These are phyloP conservation scores for Myxozyma monticola DNA, from an alignment of 805 yeast species.

Conservation along the genomic window DNA sequence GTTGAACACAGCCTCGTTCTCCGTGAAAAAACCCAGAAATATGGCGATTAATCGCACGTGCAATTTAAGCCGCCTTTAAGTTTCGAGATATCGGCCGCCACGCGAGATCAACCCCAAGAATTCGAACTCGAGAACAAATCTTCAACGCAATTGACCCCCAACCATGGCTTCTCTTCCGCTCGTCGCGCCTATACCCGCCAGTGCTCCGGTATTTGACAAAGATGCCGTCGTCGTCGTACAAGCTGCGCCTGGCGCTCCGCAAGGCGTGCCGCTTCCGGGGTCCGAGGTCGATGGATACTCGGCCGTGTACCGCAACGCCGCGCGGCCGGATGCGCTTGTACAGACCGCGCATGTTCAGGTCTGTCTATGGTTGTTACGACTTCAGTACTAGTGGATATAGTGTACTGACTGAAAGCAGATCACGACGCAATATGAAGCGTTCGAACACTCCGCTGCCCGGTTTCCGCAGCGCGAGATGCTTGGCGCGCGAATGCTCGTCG, in stretches of 20 bases:
- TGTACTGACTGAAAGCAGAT: constrained; percentile 27
- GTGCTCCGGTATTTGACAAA: constrained; percentile 14
- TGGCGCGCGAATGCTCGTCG: constrained; percentile 41
- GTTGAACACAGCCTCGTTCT: too few relatives aligned
- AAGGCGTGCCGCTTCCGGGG: constrained; percentile 45
- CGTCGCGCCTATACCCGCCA: constrained; percentile 10
- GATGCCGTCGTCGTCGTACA: constrained; percentile 16
- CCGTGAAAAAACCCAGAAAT: too few relatives aligned
- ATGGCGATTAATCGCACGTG: too few relatives aligned
- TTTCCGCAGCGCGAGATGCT: constrained; percentile 41
- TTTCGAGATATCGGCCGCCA: too few relatives aligned
- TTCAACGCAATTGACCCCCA: too few relatives aligned
- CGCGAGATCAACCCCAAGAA: too few relatives aligned
- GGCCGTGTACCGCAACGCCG: constrained; percentile 51
- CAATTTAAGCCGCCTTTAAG: too few relatives aligned
- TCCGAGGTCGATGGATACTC: constrained; percentile 50
- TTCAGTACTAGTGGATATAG: too few relatives aligned
- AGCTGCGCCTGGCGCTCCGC: constrained; percentile 33
- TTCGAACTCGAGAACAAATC: too few relatives aligned
- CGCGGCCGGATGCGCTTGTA: constrained; percentile 38
- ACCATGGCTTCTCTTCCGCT: too few relatives aligned
- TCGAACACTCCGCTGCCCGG: constrained; percentile 36
- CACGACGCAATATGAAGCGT: constrained; percentile 44
- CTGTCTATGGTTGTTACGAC: neutral
- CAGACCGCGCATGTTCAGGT: constrained; percentile 39